These are phyloP conservation scores for Planoprotostelium fungivorum DNA, from an alignment of 78 protist species.

Conservation along the genomic window DNA sequence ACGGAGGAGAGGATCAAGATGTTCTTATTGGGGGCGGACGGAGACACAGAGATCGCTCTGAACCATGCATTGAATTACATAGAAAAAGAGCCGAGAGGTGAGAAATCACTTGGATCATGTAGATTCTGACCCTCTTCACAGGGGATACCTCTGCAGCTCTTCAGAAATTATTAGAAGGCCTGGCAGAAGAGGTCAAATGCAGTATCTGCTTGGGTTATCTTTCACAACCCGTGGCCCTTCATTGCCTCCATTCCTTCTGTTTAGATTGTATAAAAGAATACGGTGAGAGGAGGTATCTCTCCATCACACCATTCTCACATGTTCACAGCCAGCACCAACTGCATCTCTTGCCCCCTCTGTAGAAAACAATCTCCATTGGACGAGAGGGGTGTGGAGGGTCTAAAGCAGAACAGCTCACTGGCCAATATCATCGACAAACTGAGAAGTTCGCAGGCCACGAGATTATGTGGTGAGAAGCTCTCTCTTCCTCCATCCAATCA, in stretches of 20 bases:
- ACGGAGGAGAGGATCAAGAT: neutral
- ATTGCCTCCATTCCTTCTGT: neutral
- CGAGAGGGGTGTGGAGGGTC: neutral
- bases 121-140: too few relatives aligned
- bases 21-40: neutral
- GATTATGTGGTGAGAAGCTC: neutral
- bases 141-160: neutral
- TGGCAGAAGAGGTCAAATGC: neutral
- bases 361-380: neutral
- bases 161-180: neutral
- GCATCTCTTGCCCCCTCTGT: neutral
- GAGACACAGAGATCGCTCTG: neutral
- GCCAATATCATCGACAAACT: neutral
- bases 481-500: too few relatives aligned
- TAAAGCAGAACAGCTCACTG: neutral
- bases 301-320: neutral
- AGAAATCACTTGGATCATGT: too few relatives aligned
- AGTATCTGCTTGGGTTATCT: neutral
- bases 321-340: neutral
- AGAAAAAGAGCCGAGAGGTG: neutral
- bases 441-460: neutral
- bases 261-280: neutral
- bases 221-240: neutral
- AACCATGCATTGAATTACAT: neutral
- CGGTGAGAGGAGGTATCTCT: neutral